Base-by-base conservation (phyloP, 2,329 filamentous ascomycete species). In the Basipetospora chlamydospora region DNA sequence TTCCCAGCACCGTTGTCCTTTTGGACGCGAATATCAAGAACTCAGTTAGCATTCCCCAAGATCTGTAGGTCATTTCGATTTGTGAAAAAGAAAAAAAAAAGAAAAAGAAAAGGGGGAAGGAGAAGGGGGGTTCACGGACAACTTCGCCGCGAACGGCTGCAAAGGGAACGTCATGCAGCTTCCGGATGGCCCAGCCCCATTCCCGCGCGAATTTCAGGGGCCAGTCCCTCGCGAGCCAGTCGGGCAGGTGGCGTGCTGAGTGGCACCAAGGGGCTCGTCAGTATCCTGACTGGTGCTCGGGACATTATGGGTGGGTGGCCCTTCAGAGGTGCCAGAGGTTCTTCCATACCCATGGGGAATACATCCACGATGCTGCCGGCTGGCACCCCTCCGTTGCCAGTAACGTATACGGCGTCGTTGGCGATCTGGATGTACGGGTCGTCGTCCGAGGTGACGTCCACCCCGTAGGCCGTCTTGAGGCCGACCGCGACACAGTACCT, bases 291-390 rank as follows among this genome's bases (percentile, higher is more conserved):
- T n/a, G n/a, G n/a, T n/a, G n/a, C n/a, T n/a, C n/a, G n/a, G n/a
- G n/a, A n/a, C n/a, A n/a, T n/a, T n/a, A n/a, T n/a, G n/a, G n/a
- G n/a, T n/a, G n/a, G n/a, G n/a, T n/a, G n/a, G n/a, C n/a, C n/a
- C n/a, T n/a, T n/a, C n/a, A n/a, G n/a, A n/a, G n/a, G n/a, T n/a
- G n/a, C n/a, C 9, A 3, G 7, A 11, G 7, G 12, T 12, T 38
- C 12, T 18, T 16, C 33, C 45, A 38, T 46, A 55, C 51, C 49
- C 11, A 43, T 33, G 3, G 65, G 66, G 33, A 67, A 59, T 35
- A 64, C 48, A 42, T 69, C 66, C 28, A 67, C 58, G 15, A 66
- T 43, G 30, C 49, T 53, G 39, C 49, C 47, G 16, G 47, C 50
- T 7, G 49, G 50, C 26, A 50, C 47, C 23, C 50, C 50, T 11